These are phyloP conservation scores for Didymellaceae sp. DNA, from an alignment of 2,329 filamentous ascomycete genomes.

Conservation along the genomic window DNA sequence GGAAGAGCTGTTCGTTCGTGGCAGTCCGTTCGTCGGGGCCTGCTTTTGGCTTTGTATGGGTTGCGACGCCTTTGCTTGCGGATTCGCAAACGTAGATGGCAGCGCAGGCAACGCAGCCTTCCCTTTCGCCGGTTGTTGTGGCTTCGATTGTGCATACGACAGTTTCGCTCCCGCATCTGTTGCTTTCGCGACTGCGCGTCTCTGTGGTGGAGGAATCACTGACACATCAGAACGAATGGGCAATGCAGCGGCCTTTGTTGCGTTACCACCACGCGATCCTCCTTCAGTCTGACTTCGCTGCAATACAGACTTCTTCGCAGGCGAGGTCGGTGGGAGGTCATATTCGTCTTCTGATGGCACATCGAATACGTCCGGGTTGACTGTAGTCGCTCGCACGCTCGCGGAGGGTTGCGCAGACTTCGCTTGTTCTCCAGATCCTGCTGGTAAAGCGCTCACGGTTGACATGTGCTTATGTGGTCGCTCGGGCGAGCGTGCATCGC, in stretches of 20 bases:
- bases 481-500: constrained; percentile 40
- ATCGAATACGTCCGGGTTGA: constrained; percentile 48
- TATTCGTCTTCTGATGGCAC: constrained; percentile 50
- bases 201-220: constrained; percentile 16
- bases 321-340: constrained; percentile 5
- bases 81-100: not conserved
- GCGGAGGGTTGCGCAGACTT: constrained; percentile 7
- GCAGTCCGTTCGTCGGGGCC: not conserved
- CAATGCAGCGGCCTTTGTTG: constrained; percentile 11
- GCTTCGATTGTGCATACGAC: constrained; percentile 8
- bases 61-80: constrained; percentile 22
- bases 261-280: constrained; percentile 16
- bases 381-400: constrained; percentile 15
- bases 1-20: constrained; percentile 15
- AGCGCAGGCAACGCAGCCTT: not conserved
- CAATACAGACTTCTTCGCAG: constrained; percentile 23
- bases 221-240: constrained; percentile 3
- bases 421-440: constrained; percentile 1
- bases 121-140: not conserved
- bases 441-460: constrained; percentile 8
- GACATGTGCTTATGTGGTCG: constrained; percentile 35
- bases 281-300: constrained; percentile 21
- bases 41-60: constrained; percentile 8
- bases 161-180: constrained; percentile 8
- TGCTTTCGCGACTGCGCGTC: constrained; percentile 17